These are phyloP conservation scores for Chlorociboria aeruginascens DNA, from an alignment of 495 filamentous ascomycete species.

Conservation along the genomic window DNA sequence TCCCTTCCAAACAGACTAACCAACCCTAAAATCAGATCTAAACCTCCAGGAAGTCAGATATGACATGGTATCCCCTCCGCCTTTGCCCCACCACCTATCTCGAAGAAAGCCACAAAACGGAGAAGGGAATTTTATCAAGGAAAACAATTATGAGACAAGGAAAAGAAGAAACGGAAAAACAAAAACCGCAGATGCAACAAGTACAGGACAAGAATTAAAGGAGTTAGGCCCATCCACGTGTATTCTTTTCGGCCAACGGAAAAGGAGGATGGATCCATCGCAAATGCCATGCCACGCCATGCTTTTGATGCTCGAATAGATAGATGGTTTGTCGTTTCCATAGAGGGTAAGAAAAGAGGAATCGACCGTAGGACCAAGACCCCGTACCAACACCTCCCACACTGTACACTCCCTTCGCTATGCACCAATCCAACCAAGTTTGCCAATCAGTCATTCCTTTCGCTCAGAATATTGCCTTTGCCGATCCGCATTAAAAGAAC, in stretches of 20 bases:
- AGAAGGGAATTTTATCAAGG: neutral
- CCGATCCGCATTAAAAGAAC: conserved; percentile 10
- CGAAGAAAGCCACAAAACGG: no score
- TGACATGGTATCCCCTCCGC: no score
- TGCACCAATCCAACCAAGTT: conserved; percentile 28
- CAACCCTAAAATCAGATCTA: no score
- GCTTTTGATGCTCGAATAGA: neutral
- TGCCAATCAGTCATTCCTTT: neutral
- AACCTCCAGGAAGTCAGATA: no score
- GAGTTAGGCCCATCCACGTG: conserved; percentile 1
- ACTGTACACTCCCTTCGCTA: conserved; percentile 42
- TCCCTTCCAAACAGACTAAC: no score
- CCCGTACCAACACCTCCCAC: conserved; percentile 24
- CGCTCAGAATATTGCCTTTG: neutral
- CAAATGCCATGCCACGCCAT: conserved; percentile 3
- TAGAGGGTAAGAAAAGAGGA: neutral
- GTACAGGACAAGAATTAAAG: conserved; percentile 24
- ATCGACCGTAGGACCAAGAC: conserved; percentile 15
- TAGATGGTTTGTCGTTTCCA: no score
- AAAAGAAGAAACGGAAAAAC: conserved; percentile 13
- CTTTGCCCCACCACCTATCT: no score
- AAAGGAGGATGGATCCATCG: conserved; percentile 11
- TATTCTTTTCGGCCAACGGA: conserved; percentile 8
- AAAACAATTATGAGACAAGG: conserved; percentile 27
- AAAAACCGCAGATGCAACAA: conserved; percentile 22